These are phyloP conservation scores for Salisapilia sapeloensis DNA, from an alignment of 352 stramenopile genomes.

Conservation along the genomic window DNA sequence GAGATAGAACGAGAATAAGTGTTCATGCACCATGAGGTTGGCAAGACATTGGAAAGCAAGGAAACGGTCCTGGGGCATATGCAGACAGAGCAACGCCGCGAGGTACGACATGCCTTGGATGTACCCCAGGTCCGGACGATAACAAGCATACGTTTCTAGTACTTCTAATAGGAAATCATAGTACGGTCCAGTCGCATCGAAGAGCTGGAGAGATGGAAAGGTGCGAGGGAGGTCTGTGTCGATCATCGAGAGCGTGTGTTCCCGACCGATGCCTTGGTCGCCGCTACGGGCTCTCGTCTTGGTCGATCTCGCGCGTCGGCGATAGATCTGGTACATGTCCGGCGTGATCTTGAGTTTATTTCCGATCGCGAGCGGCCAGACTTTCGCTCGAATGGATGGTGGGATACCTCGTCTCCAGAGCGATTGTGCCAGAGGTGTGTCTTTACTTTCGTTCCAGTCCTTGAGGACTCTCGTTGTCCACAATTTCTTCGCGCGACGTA, in stretches of 20 bases:
- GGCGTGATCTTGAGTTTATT: conserved; percentile 78
- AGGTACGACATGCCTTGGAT: conserved; percentile 85
- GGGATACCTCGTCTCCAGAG: conserved; percentile 73
- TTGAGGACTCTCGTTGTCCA: conserved; percentile 63
- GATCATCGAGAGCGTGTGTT: conserved; percentile 70
- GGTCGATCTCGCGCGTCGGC: conserved; percentile 28
- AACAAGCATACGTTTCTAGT: conserved; percentile 74
- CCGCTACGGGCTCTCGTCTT: conserved; percentile 31
- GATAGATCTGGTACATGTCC: conserved; percentile 78
- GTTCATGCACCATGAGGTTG: conserved; percentile 79
- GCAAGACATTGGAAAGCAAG: conserved; percentile 73
- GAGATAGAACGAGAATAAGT: conserved; percentile 80
- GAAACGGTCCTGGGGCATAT: conserved; percentile 72
- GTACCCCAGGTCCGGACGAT: conserved; percentile 76
- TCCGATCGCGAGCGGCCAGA: conserved; percentile 74
- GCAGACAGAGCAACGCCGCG: conserved; percentile 64
- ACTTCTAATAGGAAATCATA: conserved; percentile 65
- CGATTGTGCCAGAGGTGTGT: conserved; percentile 52
- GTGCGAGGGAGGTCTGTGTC: conserved; percentile 77
- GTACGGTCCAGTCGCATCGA: conserved; percentile 56
- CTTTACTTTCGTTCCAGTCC: conserved; percentile 60
- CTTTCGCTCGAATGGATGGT: conserved; percentile 55
- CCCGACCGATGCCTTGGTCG: conserved; percentile 27
- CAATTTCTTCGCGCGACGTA: conserved; percentile 67
- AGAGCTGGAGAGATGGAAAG: conserved; percentile 66